Base-by-base conservation (phyloP, 202 grass and related monocot species). In the Setaria viridis region DNA sequence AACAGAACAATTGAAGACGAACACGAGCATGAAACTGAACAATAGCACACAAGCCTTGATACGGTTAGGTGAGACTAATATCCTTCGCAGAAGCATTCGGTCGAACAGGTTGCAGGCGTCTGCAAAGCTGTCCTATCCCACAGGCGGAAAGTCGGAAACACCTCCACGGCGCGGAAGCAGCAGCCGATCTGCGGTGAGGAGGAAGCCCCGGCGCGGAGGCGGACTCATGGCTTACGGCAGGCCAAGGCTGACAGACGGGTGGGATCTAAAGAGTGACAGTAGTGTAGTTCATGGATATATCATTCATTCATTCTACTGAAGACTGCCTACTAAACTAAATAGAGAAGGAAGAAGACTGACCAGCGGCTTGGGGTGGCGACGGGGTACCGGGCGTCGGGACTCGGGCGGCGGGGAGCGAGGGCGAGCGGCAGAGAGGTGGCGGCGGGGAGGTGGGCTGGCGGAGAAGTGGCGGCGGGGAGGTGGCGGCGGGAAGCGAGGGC, bases 101-200 rank as follows among this genome's bases (percentile, higher is more conserved):
- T 66, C 81, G 70, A 84, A 84, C 71, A 84, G 19, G 12, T 66
- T 55, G 59, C 45, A 17, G 66, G 21, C 37, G 35, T 25, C 20
- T 1, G n/a, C 51, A 81, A 67, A 81, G 1, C 21, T 57, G 9
- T 0, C 4, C 25, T 4, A 32, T 2, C 79, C 34, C 20, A 32
- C 50, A 57, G 1, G 37, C 4, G 4, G 0, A 17, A 46, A 43
- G 1, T n/a, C 7, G 4, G 0, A 29, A 46, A 11, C 35, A 58
- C 37, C 1, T 6, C 51, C 20, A 47, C 37, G 25, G 35, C 8
- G 2, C 8, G 35, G 13, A 9, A 68, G 20, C 19, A 11, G 0
- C 20, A 67, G 13, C 12, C 34, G 0, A 57, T 1, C 4, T 1
- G 34, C 34, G n/a, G 13, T 16, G 25, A 70, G 12, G 4, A 70